A percentile compares a stretch with the other conserved stretches of the same genome.
phyloP scores from a whole-genome alignment of 352 stramenopile species.

The Globisporangium polare region DNA sequence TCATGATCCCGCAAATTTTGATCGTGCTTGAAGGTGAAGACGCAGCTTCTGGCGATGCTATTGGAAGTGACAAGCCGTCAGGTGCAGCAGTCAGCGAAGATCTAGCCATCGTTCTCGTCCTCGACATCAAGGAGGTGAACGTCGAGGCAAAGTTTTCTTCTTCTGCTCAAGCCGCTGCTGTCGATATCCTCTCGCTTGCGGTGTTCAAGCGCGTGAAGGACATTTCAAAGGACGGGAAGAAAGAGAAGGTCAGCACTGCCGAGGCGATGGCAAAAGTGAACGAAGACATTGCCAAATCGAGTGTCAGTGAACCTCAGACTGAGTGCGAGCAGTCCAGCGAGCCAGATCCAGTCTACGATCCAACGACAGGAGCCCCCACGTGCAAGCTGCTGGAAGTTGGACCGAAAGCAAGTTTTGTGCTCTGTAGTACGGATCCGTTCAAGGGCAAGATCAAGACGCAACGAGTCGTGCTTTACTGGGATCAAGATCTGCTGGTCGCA shows the following conservation, averaged over 20 bases:
- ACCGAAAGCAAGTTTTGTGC: slow-evolving; percentile 45
- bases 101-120: slow-evolving; percentile 51
- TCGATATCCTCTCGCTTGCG: slow-evolving; percentile 39
- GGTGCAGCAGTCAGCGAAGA: slow-evolving; percentile 2
- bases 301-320: not conserved
- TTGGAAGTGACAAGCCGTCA: not conserved
- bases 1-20: slow-evolving; percentile 64
- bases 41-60: not conserved
- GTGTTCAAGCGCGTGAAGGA: slow-evolving; percentile 37
- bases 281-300: slow-evolving; percentile 12
- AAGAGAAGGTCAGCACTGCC: slow-evolving; percentile 26
- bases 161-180: slow-evolving; percentile 36
- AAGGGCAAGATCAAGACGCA: slow-evolving; percentile 45
- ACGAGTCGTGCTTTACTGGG: slow-evolving; percentile 63
- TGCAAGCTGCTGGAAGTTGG: slow-evolving; percentile 57
- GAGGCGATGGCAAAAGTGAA: slow-evolving; percentile 37
- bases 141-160: slow-evolving; percentile 67
- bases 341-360: slow-evolving; percentile 42
- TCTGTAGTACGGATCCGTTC: slow-evolving; percentile 50
- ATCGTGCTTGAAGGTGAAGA: slow-evolving; percentile 59
- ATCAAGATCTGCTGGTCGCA: slow-evolving; percentile 59
- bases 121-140: slow-evolving; percentile 55
- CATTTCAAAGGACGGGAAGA: slow-evolving; percentile 15
- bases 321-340: slow-evolving; percentile 7
- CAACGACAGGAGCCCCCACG: slow-evolving; percentile 29